Percentiles rank a stretch among this genome's conserved stretches.
Conservation (phyloP, 148 eudicot genomes). For the Rhododendron kiyosumense region DNA sequence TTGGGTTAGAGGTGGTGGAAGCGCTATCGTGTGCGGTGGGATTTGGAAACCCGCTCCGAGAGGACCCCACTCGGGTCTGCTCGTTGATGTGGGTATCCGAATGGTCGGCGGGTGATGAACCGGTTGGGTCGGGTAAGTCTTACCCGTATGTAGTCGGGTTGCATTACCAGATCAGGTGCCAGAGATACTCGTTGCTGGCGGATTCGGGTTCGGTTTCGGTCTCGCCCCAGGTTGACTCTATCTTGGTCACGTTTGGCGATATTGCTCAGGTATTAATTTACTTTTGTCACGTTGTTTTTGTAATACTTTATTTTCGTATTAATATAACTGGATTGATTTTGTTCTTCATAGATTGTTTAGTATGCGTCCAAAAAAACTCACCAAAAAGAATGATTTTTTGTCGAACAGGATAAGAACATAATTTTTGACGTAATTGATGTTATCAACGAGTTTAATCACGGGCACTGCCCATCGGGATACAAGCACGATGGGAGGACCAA, state of each 20-base stretch:
- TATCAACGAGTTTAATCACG: no score
- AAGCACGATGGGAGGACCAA: background rate
- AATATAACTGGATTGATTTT: no score
- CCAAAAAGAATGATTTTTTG: no score
- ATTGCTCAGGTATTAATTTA: slow-evolving; percentile 51
- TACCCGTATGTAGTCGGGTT: slow-evolving; percentile 80
- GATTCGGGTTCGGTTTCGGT: slow-evolving; percentile 64
- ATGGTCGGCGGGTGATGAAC: slow-evolving; percentile 15
- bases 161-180: slow-evolving; percentile 43
- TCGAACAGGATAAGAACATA: no score
- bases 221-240: slow-evolving; percentile 52
- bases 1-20: slow-evolving; percentile 53
- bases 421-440: no score
- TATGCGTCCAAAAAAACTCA: no score
- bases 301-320: no score
- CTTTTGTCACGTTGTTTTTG: no score
- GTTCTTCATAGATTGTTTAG: background rate
- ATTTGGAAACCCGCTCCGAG: slow-evolving; percentile 38
- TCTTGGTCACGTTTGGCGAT: slow-evolving; percentile 77
- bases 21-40: slow-evolving; percentile 42
- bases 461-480: background rate
- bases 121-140: slow-evolving; percentile 23
- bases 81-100: slow-evolving; percentile 68
- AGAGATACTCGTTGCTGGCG: slow-evolving; percentile 35
- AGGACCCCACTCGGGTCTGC: slow-evolving; percentile 25